Conservation (phyloP, 1,139 yeast genomes). For the Pichiaceae sp. region DNA sequence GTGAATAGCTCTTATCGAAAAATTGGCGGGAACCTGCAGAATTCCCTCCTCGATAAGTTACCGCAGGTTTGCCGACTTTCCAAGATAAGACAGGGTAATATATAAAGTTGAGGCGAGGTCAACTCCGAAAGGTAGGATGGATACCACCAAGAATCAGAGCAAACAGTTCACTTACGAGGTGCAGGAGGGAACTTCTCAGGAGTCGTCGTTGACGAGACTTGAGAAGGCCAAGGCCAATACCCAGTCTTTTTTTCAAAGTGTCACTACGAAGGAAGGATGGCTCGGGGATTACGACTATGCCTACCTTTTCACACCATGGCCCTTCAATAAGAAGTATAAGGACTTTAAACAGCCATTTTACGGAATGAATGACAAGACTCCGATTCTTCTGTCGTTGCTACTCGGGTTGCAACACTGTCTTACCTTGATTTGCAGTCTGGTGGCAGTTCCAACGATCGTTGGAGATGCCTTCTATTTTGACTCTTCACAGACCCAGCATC, state of each 20-base stretch:
- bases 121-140: no score
- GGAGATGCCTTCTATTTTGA: conserved; percentile 51
- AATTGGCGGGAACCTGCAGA: no score
- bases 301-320: conserved; percentile 64
- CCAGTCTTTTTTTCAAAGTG: conserved; percentile 11
- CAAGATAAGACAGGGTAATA: no score
- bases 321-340: conserved; percentile 53
- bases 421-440: conserved; percentile 87
- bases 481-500: conserved; percentile 46
- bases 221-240: no score
- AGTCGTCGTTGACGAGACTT: no score
- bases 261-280: conserved; percentile 64
- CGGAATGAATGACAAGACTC: conserved; percentile 71
- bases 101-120: no score
- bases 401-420: conserved; percentile 83
- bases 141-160: no score
- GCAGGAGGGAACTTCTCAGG: no score
- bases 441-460: conserved; percentile 76
- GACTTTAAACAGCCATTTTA: conserved; percentile 65
- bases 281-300: conserved; percentile 79
- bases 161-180: no score
- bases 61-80: no score
- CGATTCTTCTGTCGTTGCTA: conserved; percentile 61
- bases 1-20: no score
- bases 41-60: no score